Evolutionary conservation across 2,329 filamentous ascomycete species (phyloP), one percentile per base, ranked within the genome.

Genomic region (Cordyceps fumosorosea): DNA sequence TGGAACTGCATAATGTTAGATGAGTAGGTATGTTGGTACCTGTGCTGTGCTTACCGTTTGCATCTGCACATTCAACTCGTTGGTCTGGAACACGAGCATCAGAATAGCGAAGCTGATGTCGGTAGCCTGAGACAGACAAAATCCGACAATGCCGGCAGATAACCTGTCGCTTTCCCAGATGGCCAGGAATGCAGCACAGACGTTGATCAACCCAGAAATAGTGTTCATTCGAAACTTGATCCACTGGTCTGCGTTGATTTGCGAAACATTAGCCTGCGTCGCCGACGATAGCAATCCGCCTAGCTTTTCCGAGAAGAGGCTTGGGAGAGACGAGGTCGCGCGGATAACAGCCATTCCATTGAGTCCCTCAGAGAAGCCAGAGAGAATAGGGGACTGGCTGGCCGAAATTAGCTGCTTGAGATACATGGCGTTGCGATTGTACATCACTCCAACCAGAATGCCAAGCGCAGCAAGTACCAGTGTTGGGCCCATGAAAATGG

Each of bases 51-150:
- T 67, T 67, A 81, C 79, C 55, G 80, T 81, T 67, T 84, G 82
- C 57, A 81, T 67, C 63, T 81, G 77, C 3, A 81, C 71, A 65
- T 82, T 78, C 10, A 81, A 68, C 64, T 84, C 80, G 64, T 84
- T 85, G 73, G 82, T 80, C 11, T 75, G 71, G 29, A 82, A 77
- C 7, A 84, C 81, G 34, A 85, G 67, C 24, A 75, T 69, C 29
- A 85, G 66, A 40, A 84, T 84, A 0, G 79, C 78, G 60, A 77
- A 73, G 54, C 80, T 83, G 20, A 84, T 70, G 0, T 78, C 80
- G 18, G 79, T 82, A n/a, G 82, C 81, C 58, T 83, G 84, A 20
- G 77, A 79, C 32, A 85, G 71, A 1, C 82, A 84, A 69, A 84
- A 84, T 5, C 81, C 82, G 3, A 84, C 81, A 45, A 84, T 69